Evolutionary conservation across 371 early-diverging fungal species (phyloP), one percentile per base, ranked within the genome.

Genomic region (Dichotomocladium elegans): DNA sequence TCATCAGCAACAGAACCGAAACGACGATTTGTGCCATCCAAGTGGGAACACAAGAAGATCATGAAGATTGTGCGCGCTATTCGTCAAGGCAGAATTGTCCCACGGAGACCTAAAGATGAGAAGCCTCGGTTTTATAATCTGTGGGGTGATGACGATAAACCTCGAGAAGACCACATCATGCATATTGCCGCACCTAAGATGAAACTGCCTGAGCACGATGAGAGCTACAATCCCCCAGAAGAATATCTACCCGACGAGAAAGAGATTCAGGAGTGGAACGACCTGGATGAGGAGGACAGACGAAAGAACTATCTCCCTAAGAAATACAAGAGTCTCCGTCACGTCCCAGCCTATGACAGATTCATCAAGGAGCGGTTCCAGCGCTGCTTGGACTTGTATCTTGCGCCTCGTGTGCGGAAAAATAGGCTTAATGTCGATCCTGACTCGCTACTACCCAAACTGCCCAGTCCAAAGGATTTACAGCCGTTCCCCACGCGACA

Each of bases 201-300:
- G 80, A 71, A 81, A 31, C 68, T 95, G 55, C 98, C 98, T 9
- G 87, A 87, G n/a, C 90, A 96, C 60, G 83, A 82, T 47, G 96
- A 95, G 67, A 93, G 94, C 58, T 97, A 97, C 74, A 95, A 96
- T 68, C 98, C 99, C 15, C 98, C 98, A n/a, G 85, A 68, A n/a
- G 99, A 98, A 72, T 96, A 97, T 64, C 70, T 97, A 52, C 85
- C 85, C 15, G 89, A 88, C 9, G 85, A 87, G 7, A 80, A 90
- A 34, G 96, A 98, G 64, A 71, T 68, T 21, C 74, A 85, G 51
- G 81, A 82, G 60, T 94, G 93, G 94, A 63, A 88, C 44, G 80
- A 76, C 2, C 50, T 74, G 62, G 94, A 94, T 47, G 81, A 83
- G n/a, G 89, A 90, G 31, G 87, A 91, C 57, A 77, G 94, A 52